These are phyloP conservation scores for Ophioceras dolichostomum DNA, from an alignment of 2,329 filamentous ascomycete species.

Conservation along the genomic window DNA sequence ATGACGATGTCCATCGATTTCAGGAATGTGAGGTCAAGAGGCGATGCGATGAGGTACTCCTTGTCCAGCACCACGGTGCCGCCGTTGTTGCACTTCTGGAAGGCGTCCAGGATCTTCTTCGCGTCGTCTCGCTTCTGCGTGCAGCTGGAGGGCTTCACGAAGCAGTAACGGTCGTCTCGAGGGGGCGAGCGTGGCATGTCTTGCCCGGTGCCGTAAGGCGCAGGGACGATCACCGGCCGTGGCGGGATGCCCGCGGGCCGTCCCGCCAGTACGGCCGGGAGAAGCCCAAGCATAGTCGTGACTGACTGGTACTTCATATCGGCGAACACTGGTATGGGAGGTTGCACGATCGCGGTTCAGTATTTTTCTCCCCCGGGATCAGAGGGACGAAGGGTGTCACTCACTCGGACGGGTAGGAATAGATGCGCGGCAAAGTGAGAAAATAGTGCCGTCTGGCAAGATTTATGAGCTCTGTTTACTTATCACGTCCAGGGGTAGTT, in stretches of 20 bases:
- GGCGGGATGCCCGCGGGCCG: neutral
- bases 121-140: slow-evolving; percentile 17
- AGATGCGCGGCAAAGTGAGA: no score
- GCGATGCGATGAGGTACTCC: slow-evolving; percentile 42
- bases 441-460: no score
- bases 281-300: neutral
- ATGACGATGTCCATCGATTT: slow-evolving; percentile 43
- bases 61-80: slow-evolving; percentile 44
- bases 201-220: neutral
- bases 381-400: no score
- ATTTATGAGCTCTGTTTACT: no score
- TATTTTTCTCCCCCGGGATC: no score
- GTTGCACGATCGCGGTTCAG: no score
- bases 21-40: slow-evolving; percentile 43
- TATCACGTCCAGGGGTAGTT: no score
- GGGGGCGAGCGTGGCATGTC: slow-evolving; percentile 19
- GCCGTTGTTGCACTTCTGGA: slow-evolving; percentile 47
- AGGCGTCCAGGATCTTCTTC: slow-evolving; percentile 36
- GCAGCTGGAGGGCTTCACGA: slow-evolving; percentile 41
- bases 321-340: no score
- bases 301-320: neutral
- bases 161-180: slow-evolving; percentile 28
- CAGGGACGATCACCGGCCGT: slow-evolving; percentile 37
- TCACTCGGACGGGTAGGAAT: no score
- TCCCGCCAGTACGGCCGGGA: neutral